These are phyloP conservation scores for Ophiocordyceps robertsii DNA, from an alignment of 2,329 filamentous ascomycete genomes.

Conservation along the genomic window DNA sequence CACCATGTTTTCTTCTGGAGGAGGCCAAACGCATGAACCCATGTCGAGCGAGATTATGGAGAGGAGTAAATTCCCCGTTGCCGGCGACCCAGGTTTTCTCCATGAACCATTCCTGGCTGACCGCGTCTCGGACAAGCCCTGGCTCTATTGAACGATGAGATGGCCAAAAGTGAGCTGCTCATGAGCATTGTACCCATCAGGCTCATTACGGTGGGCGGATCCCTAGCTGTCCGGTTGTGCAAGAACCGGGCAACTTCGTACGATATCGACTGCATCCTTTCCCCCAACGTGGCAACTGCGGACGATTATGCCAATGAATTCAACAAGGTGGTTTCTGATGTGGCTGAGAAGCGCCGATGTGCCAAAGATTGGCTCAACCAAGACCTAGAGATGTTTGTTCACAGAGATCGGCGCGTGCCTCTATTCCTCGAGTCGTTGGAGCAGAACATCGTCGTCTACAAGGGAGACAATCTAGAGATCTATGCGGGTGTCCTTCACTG, in stretches of 20 bases:
- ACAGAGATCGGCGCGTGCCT: slow-evolving; percentile 4
- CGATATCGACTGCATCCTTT: slow-evolving; percentile 12
- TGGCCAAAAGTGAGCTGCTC: slow-evolving; percentile 11
- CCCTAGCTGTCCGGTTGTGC: slow-evolving; percentile 11
- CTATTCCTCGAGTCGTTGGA: slow-evolving; percentile 12
- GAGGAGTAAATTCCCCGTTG: too few relatives aligned
- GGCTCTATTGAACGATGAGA: slow-evolving; percentile 8
- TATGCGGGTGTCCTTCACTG: slow-evolving; percentile 12
- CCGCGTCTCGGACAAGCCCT: slow-evolving; percentile 4
- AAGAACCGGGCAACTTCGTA: slow-evolving; percentile 8
- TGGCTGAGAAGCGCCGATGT: slow-evolving; percentile 2
- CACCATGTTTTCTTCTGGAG: too few relatives aligned
- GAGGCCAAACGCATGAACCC: too few relatives aligned
- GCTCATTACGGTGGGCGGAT: slow-evolving; percentile 12
- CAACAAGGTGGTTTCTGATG: slow-evolving; percentile 4
- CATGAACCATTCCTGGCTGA: too few relatives aligned
- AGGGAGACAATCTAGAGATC: slow-evolving; percentile 9
- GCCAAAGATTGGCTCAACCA: slow-evolving; percentile 11
- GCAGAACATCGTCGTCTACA: slow-evolving; percentile 9
- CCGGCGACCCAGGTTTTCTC: too few relatives aligned
- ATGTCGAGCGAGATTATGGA: too few relatives aligned
- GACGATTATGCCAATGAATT: slow-evolving; percentile 9
- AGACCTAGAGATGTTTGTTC: slow-evolving; percentile 9
- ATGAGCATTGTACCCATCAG: slow-evolving; percentile 13
- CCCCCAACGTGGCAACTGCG: slow-evolving; percentile 11